Evolutionary conservation across 108 stramenopile species (phyloP), one percentile per base, ranked within the genome.

Genomic region (Stephanodiscus minutulus): DNA sequence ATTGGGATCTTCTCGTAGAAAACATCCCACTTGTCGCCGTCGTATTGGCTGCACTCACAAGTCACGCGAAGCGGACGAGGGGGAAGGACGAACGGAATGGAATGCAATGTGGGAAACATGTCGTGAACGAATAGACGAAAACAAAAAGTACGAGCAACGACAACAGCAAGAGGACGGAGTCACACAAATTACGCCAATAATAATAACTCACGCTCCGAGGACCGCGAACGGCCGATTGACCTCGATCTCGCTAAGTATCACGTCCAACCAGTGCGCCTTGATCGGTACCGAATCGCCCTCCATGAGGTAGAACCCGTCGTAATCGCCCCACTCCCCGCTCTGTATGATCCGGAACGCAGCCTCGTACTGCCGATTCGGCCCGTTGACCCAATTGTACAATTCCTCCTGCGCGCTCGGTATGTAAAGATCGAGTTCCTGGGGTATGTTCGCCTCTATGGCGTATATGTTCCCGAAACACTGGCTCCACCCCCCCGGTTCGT

Each of bases 351-450:
- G 87, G 65, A 86, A 75, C 4, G 79, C 86, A 10, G 87, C 82
- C 73, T 91, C 87, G 68, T 82, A 89, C 58, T 87, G 86, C 64
- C 86, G 68, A 70, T 88, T 91, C n/a, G 89, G 87, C 10, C 87
- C 86, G 56, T 91, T 91, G n/a, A 87, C 84, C 87, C 90, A 88
- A 55, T 86, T 82, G 36, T 84, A 81, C 69, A 87, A 61, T 53
- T 87, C 79, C 59, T 82, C 46, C 24, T 50, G 73, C 1, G 73
- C 31, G 20, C 28, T 25, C 13, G 73, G 44, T 13, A 61, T 53
- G 17, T 56, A 60, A 5, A 61, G 29, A 31, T 55, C 65, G 33
- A 73, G 12, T 39, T 74, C 77, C 25, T 74, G 73, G 7, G 86
- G 86, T 55, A 90, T 90, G 66, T 90, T 84, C 1, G 85, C 85